Evolutionary conservation across 1,139 yeast genomes (phyloP).

Genomic region (Magnusiomyces fungicola): DNA sequence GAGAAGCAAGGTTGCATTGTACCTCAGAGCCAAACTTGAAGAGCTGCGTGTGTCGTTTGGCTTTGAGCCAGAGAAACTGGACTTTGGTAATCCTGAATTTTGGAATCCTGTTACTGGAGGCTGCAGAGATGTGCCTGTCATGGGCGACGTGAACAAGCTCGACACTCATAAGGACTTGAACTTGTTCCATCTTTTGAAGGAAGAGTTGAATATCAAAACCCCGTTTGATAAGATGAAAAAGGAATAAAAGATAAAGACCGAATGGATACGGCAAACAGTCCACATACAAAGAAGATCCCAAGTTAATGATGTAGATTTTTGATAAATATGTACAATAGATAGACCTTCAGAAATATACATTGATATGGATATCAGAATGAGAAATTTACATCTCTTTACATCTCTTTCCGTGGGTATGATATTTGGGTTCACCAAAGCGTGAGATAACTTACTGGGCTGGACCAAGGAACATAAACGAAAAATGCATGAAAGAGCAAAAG

Average conservation of each 20-base stretch:
- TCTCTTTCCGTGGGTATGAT: too few species aligned
- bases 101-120: constrained; percentile 42
- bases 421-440: too few species aligned
- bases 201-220: not conserved
- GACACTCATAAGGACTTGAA: constrained; percentile 10
- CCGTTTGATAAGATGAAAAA: too few species aligned
- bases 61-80: constrained; percentile 36
- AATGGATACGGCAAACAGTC: not conserved
- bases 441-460: too few species aligned
- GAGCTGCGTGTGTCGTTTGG: constrained; percentile 49
- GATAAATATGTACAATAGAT: too few species aligned
- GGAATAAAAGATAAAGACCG: not conserved
- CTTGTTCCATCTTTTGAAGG: not conserved
- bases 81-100: constrained; percentile 60
- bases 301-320: too few species aligned
- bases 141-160: constrained; percentile 16
- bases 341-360: too few species aligned
- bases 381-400: too few species aligned
- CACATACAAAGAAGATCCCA: too few species aligned
- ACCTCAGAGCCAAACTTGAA: constrained; percentile 57
- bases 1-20: constrained; percentile 64
- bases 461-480: too few species aligned
- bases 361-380: too few species aligned
- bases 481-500: too few species aligned
- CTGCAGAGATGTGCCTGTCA: constrained; percentile 15